phyloP scores from a whole-genome alignment of 208 protist genomes.

The Acanthamoeba royreba region DNA sequence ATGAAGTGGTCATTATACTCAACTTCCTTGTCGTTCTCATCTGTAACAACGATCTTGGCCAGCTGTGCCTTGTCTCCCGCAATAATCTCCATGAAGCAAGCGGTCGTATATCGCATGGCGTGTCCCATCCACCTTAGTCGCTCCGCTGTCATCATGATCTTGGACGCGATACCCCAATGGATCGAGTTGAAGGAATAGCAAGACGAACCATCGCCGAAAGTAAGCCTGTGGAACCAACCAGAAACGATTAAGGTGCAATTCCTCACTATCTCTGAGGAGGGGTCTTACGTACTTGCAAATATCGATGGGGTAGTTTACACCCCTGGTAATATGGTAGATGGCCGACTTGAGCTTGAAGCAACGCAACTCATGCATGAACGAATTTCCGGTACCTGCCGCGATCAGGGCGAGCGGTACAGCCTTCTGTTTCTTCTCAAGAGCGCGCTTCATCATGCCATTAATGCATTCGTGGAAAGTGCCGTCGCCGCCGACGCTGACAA shows the following conservation, averaged over 20 bases:
- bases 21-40: constrained; percentile 26
- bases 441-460: constrained; percentile 28
- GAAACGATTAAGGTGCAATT: too few species aligned
- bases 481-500: background rate
- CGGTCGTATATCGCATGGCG: constrained; percentile 26
- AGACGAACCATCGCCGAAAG: constrained; percentile 11
- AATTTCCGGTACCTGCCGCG: constrained; percentile 6
- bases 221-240: background rate
- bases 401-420: background rate
- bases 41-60: constrained; percentile 1
- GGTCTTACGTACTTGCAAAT: too few species aligned
- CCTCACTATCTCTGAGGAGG: too few species aligned
- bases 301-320: constrained; percentile 24
- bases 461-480: constrained; percentile 29
- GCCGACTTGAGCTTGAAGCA: constrained; percentile 13
- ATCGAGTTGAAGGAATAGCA: constrained; percentile 45
- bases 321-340: constrained; percentile 4
- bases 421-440: background rate
- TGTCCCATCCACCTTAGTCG: background rate
- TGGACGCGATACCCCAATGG: constrained; percentile 34
- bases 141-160: constrained; percentile 13
- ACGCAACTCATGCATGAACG: constrained; percentile 20
- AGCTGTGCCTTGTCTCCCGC: background rate
- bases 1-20: constrained; percentile 25
- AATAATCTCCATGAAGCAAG: constrained; percentile 31